A percentile compares a stretch with the other conserved stretches of the same genome.
phyloP scores from a whole-genome alignment of 495 filamentous ascomycete species.

The Penicillium pancosmium region DNA sequence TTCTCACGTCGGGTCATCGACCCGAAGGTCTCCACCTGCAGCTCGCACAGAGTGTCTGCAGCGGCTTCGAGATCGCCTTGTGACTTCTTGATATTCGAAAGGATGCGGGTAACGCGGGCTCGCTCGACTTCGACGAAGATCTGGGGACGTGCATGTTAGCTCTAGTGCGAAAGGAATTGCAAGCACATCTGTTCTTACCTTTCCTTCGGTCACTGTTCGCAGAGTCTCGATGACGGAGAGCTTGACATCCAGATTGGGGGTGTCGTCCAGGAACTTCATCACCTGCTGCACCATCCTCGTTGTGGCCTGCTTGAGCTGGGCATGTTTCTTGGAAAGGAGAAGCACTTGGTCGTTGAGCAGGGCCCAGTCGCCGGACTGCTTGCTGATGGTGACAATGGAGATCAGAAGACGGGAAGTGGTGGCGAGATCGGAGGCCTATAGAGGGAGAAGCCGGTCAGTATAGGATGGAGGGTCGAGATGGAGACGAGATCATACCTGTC shows the following conservation, averaged over 20 bases:
- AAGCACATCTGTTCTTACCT: slow-evolving; percentile 52
- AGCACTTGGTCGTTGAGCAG: slow-evolving; percentile 95
- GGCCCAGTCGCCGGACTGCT: slow-evolving; percentile 87
- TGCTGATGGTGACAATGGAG: slow-evolving; percentile 89
- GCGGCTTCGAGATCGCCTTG: slow-evolving; percentile 91
- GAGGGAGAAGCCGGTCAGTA: slow-evolving; percentile 10
- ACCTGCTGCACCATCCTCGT: slow-evolving; percentile 98
- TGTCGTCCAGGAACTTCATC: slow-evolving; percentile 85
- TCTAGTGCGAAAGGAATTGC: not conserved
- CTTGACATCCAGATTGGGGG: slow-evolving; percentile 81
- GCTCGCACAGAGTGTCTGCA: slow-evolving; percentile 90
- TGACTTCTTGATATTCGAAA: slow-evolving; percentile 94
- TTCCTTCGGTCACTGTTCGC: slow-evolving; percentile 96
- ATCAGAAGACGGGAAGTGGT: slow-evolving; percentile 89
- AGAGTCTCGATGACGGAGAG: slow-evolving; percentile 91
- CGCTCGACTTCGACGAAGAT: slow-evolving; percentile 99
- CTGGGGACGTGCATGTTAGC: slow-evolving; percentile 38
- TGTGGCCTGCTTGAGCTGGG: slow-evolving; percentile 97
- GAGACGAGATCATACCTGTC: slow-evolving; percentile 67
- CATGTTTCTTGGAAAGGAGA: slow-evolving; percentile 97
- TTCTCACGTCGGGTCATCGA: slow-evolving; percentile 97
- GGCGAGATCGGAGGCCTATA: slow-evolving; percentile 87
- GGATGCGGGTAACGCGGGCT: slow-evolving; percentile 88
- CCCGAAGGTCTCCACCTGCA: slow-evolving; percentile 98
- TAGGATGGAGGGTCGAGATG: slow-evolving; percentile 2